phyloP scores from a whole-genome alignment of 306 rosid species.

The Quercus parvula region DNA sequence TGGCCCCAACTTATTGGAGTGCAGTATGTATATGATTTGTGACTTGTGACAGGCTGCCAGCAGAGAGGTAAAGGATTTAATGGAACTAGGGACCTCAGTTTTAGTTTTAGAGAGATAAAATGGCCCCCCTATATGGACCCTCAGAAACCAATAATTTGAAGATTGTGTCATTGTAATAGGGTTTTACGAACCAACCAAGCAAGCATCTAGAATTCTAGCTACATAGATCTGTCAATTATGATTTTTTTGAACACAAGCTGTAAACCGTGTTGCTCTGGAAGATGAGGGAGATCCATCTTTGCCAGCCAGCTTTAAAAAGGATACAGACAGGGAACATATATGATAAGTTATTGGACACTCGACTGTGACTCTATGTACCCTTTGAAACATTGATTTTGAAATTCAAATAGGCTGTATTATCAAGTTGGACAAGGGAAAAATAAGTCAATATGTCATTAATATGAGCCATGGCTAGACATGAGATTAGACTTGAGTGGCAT shows the following conservation, averaged over 20 bases:
- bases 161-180: not conserved
- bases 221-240: not conserved
- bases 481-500: too few species aligned
- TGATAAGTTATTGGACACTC: not conserved
- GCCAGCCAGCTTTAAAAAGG: not conserved
- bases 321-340: not conserved
- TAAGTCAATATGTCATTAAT: too few species aligned
- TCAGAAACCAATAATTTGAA: not conserved
- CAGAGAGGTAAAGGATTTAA: not conserved
- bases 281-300: not conserved
- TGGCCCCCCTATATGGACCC: constrained; percentile 18
- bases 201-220: not conserved
- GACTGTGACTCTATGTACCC: not conserved
- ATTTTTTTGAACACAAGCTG: not conserved
- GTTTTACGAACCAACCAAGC: not conserved
- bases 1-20: not conserved
- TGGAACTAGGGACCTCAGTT: not conserved
- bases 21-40: not conserved
- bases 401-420: too few species aligned
- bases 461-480: too few species aligned
- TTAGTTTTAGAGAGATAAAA: not conserved
- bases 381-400: not conserved
- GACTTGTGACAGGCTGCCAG: not conserved
- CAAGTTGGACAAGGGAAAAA: not conserved
- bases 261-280: not conserved